phyloP scores from a whole-genome alignment of 1,139 yeast genomes.

The Yamadazyma jaroonii region DNA sequence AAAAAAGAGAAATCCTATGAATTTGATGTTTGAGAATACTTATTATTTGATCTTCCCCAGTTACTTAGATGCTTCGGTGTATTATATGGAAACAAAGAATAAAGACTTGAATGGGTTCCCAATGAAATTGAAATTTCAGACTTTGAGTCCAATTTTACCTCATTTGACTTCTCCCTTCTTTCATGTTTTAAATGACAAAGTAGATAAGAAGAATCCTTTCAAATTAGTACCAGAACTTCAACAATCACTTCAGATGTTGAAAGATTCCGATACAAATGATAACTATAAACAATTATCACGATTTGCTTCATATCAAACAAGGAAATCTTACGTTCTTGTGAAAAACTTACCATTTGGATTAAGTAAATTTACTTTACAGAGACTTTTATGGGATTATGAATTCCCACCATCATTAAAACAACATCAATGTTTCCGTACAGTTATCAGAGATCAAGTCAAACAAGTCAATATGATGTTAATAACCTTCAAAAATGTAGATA shows the following conservation, averaged over 20 bases:
- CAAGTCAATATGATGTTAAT: constrained; percentile 36
- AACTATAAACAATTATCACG: constrained; percentile 9
- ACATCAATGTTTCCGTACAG: constrained; percentile 16
- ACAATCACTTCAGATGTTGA: not conserved
- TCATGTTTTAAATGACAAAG: constrained; percentile 18
- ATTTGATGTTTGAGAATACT: constrained; percentile 41
- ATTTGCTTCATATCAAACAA: constrained; percentile 9
- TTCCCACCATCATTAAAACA: constrained; percentile 18
- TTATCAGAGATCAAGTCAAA: constrained; percentile 25
- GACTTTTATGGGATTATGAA: constrained; percentile 41
- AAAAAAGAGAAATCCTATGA: constrained; percentile 47
- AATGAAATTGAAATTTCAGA: constrained; percentile 43
- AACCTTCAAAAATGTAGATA: constrained; percentile 44
- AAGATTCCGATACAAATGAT: constrained; percentile 1
- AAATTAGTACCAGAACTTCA: not conserved
- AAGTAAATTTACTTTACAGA: constrained; percentile 27
- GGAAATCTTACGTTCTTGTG: constrained; percentile 28
- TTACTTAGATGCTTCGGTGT: constrained; percentile 49
- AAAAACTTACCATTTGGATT: constrained; percentile 42
- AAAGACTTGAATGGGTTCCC: constrained; percentile 51
- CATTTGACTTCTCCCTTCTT: constrained; percentile 21
- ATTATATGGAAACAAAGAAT: constrained; percentile 45
- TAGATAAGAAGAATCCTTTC: constrained; percentile 7
- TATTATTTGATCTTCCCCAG: constrained; percentile 53
- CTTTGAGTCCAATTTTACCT: constrained; percentile 16